Conservation (phyloP, 768 basidiomycete genomes). For the Lanmaoa pseudosensibilis region DNA sequence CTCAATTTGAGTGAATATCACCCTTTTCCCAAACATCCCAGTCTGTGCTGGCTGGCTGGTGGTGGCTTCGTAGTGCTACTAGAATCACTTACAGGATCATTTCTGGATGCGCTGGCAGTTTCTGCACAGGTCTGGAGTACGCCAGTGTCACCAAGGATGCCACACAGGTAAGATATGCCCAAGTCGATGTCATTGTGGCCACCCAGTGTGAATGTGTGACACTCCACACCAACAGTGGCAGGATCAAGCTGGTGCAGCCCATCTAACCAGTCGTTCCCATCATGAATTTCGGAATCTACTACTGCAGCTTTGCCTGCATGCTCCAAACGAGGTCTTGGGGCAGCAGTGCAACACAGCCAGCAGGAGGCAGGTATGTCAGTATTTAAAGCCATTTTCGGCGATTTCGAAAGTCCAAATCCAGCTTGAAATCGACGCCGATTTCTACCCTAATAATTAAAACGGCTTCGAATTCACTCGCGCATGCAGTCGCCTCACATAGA, state of each 20-base stretch:
- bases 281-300: background rate
- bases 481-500: too few species aligned
- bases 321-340: background rate
- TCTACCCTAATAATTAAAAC: too few species aligned
- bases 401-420: too few species aligned
- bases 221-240: background rate
- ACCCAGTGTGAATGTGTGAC: background rate
- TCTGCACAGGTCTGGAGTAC: background rate
- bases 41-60: background rate
- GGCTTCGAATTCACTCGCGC: too few species aligned
- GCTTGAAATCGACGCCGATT: too few species aligned
- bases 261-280: background rate
- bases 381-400: too few species aligned
- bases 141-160: background rate
- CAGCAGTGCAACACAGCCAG: background rate
- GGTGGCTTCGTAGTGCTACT: background rate
- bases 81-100: background rate
- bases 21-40: background rate
- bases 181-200: background rate
- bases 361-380: background rate
- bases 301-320: background rate
- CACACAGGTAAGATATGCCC: background rate
- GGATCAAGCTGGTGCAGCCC: background rate
- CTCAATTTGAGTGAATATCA: background rate
- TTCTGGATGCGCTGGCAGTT: background rate